These are phyloP conservation scores for Rhodotorula sp. DNA, from an alignment of 1,284 basidiomycete species.

Conservation along the genomic window DNA sequence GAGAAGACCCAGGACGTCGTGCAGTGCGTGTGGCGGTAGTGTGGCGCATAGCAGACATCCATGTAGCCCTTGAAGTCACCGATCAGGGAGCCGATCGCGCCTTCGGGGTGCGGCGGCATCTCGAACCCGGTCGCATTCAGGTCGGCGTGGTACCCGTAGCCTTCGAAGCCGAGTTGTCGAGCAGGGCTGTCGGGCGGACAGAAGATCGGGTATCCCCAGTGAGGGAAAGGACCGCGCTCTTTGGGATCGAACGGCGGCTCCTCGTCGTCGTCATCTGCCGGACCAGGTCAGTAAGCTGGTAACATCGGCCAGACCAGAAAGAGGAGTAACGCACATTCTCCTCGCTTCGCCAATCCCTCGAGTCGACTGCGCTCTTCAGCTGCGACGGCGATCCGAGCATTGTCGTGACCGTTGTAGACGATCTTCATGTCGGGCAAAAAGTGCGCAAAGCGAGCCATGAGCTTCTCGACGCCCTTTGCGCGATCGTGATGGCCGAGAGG, in stretches of 20 bases:
- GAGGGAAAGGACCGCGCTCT: conserved; percentile 39
- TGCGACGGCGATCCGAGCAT: conserved; percentile 39
- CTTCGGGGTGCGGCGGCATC: conserved; percentile 28
- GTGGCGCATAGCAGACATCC: conserved; percentile 44
- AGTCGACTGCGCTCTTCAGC: conserved; percentile 43
- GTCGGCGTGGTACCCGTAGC: conserved; percentile 38
- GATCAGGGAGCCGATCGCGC: conserved; percentile 39
- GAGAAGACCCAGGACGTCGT: conserved; percentile 44
- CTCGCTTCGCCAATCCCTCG: conserved; percentile 30
- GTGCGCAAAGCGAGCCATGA: conserved; percentile 40
- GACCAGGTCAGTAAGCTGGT: not conserved
- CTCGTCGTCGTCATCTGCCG: conserved; percentile 33
- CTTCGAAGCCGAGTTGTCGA: conserved; percentile 35
- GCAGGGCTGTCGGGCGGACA: conserved; percentile 40
- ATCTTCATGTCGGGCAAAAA: conserved; percentile 44
- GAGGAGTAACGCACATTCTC: conserved; percentile 28
- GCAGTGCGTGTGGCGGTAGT: conserved; percentile 45
- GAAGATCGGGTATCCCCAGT: conserved; percentile 43
- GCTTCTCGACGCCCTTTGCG: conserved; percentile 40
- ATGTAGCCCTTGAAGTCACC: conserved; percentile 41
- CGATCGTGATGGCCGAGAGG: conserved; percentile 43
- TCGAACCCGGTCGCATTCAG: conserved; percentile 40
- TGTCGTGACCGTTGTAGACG: conserved; percentile 45
- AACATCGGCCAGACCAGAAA: not conserved
- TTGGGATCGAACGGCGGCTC: conserved; percentile 39